Percentiles rank a stretch among this genome's conserved stretches.
These are phyloP conservation scores for Rutstroemia sp. DNA, from an alignment of 2,329 filamentous ascomycete species.

Conservation along the genomic window DNA sequence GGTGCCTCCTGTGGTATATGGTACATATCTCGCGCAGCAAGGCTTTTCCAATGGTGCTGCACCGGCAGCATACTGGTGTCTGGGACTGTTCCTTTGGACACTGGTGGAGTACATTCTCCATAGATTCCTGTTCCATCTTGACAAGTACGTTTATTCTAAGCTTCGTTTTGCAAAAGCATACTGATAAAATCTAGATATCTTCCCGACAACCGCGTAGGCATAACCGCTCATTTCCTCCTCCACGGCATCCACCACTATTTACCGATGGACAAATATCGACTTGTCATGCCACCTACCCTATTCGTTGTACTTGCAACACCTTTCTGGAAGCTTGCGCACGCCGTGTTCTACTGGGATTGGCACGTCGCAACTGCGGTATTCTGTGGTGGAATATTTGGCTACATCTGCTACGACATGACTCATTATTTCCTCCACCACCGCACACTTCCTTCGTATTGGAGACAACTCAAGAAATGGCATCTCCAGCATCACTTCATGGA, in stretches of 20 bases:
- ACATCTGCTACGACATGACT: conserved; percentile 92
- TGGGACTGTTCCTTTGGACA: conserved; percentile 77
- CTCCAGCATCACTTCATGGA: conserved; percentile 96
- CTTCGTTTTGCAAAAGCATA: conserved; percentile 13
- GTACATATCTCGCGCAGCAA: conserved; percentile 55
- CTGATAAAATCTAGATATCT: conserved; percentile 54
- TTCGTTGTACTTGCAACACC: conserved; percentile 78
- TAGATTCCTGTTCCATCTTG: conserved; percentile 87
- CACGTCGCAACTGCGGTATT: conserved; percentile 69
- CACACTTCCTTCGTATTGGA: conserved; percentile 85
- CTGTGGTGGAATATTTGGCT: conserved; percentile 90
- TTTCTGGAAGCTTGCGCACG: conserved; percentile 87
- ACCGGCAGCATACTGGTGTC: conserved; percentile 54
- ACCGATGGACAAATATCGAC: conserved; percentile 95
- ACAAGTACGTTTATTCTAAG: conserved; percentile 55
- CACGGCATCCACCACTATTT: conserved; percentile 98
- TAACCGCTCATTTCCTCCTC: conserved; percentile 86
- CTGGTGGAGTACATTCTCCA: conserved; percentile 85
- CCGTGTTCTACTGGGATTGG: conserved; percentile 80
- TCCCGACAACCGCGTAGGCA: conserved; percentile 80
- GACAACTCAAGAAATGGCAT: conserved; percentile 92
- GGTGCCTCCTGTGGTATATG: conserved; percentile 74
- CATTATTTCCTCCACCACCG: conserved; percentile 98
- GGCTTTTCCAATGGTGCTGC: conserved; percentile 46
- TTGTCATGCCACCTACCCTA: conserved; percentile 92